These are phyloP conservation scores for Thermomyces lanuginosus DNA, from an alignment of 2,329 filamentous ascomycete genomes.

Conservation along the genomic window DNA sequence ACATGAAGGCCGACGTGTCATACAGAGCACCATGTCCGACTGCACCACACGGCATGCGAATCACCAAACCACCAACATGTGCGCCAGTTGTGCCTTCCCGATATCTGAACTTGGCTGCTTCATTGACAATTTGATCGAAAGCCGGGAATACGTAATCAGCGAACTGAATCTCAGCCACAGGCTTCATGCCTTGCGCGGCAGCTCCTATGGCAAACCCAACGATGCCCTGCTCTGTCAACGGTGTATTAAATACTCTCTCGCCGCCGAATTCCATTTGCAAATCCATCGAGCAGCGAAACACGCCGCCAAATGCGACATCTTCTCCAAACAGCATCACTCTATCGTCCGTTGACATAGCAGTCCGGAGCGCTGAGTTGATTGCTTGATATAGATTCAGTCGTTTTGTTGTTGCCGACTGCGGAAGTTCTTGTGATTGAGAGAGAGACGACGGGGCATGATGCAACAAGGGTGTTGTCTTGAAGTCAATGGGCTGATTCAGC, in stretches of 20 bases:
- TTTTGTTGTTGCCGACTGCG: conserved; percentile 56
- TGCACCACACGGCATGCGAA: conserved; percentile 78
- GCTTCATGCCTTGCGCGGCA: conserved; percentile 79
- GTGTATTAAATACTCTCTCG: conserved; percentile 90
- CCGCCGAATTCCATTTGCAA: conserved; percentile 73
- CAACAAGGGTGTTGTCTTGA: conserved; percentile 62
- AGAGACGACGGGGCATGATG: conserved; percentile 62
- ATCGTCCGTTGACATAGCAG: conserved; percentile 67
- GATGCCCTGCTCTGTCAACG: conserved; percentile 84
- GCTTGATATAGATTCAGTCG: conserved; percentile 89
- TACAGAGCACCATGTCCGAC: conserved; percentile 74
- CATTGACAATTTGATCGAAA: conserved; percentile 87
- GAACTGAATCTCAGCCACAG: conserved; percentile 89
- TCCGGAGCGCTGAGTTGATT: conserved; percentile 75
- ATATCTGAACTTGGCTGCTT: conserved; percentile 77
- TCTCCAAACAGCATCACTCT: conserved; percentile 85
- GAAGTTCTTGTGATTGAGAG: conserved; percentile 55
- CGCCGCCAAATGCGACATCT: conserved; percentile 91
- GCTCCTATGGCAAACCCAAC: conserved; percentile 83
- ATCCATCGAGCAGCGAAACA: conserved; percentile 88
- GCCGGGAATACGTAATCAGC: conserved; percentile 88
- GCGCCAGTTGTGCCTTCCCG: conserved; percentile 50
- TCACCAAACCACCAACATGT: conserved; percentile 60
- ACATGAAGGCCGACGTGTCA: conserved; percentile 7
- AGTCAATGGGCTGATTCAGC: conserved; percentile 79